Evolutionary conservation across 805 yeast genomes (phyloP).

Genomic region (Cyberlindnera lachancei): DNA sequence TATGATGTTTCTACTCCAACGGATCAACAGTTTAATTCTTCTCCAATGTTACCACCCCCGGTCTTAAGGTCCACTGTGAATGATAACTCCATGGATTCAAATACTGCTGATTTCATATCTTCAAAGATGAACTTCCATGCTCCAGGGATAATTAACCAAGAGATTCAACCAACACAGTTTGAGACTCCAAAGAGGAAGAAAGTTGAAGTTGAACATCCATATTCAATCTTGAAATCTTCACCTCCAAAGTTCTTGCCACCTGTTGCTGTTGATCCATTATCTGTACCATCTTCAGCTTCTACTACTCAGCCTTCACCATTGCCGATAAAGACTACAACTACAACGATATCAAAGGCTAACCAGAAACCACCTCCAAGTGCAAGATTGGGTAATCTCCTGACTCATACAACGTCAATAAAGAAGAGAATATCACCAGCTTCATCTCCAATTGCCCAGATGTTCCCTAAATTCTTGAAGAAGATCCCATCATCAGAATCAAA

Average conservation of each 20-base stretch:
- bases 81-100: conserved; percentile 14
- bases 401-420: conserved; percentile 11
- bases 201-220: background rate
- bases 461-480: conserved; percentile 17
- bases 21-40: conserved; percentile 8
- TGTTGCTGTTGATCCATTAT: no score
- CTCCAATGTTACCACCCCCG: conserved; percentile 15
- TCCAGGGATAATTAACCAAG: conserved; percentile 6
- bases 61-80: conserved; percentile 10
- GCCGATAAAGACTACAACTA: background rate
- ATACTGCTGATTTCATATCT: conserved; percentile 4
- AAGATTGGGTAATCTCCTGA: conserved; percentile 1
- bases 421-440: conserved; percentile 11
- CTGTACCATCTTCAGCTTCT: background rate
- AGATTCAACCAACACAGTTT: no score
- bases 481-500: conserved; percentile 16
- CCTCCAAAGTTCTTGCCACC: conserved; percentile 10
- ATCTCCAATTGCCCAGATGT: conserved; percentile 19
- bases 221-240: conserved; percentile 4
- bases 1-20: conserved; percentile 13
- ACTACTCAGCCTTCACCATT: background rate
- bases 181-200: no score
- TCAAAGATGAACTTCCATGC: conserved; percentile 8
- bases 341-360: background rate
- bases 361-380: background rate